Conservation (phyloP, 139 green algal species). For the Auxenochlorella protothecoides region DNA sequence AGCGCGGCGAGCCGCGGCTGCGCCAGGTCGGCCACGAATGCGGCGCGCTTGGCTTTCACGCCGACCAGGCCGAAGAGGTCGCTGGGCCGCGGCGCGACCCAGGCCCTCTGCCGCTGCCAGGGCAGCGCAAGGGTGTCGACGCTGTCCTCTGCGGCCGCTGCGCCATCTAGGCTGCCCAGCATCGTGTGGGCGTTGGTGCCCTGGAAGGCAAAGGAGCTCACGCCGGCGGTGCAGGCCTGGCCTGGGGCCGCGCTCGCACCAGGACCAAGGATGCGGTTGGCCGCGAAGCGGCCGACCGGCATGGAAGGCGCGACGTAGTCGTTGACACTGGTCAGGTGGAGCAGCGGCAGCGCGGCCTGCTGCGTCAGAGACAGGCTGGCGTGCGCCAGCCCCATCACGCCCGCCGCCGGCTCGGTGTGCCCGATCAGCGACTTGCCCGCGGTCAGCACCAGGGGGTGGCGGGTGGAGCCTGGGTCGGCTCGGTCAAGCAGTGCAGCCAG, state of each 20-base stretch:
- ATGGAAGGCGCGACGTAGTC: slow-evolving; percentile 11
- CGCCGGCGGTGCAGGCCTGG: slow-evolving; percentile 12
- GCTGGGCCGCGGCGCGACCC: slow-evolving; percentile 20
- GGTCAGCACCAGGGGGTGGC: slow-evolving; percentile 17
- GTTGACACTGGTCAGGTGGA: slow-evolving; percentile 8
- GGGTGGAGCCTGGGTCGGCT: neutral
- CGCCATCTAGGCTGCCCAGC: neutral
- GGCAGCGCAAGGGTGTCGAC: too few species aligned
- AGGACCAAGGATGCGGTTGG: too few species aligned
- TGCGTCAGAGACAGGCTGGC: slow-evolving; percentile 2
- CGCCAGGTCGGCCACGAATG: too few species aligned
- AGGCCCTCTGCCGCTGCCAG: slow-evolving; percentile 33
- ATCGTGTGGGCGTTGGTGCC: slow-evolving; percentile 65
- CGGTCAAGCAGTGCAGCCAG: slow-evolving; percentile 20
- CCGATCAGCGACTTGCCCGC: slow-evolving; percentile 40
- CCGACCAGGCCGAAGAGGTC: too few species aligned
- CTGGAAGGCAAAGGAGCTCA: slow-evolving; percentile 79
- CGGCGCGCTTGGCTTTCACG: too few species aligned
- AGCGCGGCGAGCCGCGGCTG: too few species aligned
- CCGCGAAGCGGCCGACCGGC: neutral
- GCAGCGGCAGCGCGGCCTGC: too few species aligned
- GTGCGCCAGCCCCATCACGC: slow-evolving; percentile 27
- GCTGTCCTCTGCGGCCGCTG: neutral
- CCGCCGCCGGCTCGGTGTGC: slow-evolving; percentile 40
- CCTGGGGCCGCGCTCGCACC: too few species aligned